Evolutionary conservation across 1,139 yeast genomes (phyloP).

Genomic region (Debaryomyces coudertii): DNA sequence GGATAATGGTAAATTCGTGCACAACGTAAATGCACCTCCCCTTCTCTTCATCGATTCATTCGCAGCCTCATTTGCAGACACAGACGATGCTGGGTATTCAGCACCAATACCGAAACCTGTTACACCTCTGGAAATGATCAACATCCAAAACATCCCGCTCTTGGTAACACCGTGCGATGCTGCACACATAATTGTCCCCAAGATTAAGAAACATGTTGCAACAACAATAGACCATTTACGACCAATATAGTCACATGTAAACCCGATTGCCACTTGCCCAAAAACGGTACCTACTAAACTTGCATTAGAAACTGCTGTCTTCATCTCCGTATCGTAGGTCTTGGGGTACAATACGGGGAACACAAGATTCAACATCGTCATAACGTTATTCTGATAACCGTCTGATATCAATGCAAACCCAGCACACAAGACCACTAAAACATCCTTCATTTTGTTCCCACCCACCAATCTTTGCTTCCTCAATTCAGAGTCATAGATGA

Average conservation of each 20-base stretch:
- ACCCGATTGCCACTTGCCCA: conserved; percentile 51
- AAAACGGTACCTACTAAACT: conserved; percentile 53
- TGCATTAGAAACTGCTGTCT: conserved; percentile 53
- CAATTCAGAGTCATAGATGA: conserved; percentile 38
- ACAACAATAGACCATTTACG: conserved; percentile 51
- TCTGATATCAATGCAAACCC: conserved; percentile 57
- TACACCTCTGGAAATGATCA: conserved; percentile 65
- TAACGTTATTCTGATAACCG: conserved; percentile 56
- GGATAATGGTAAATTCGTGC: conserved; percentile 71
- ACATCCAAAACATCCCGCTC: conserved; percentile 69
- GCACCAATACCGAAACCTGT: conserved; percentile 81
- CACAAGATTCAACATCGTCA: conserved; percentile 49
- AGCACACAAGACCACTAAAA: conserved; percentile 44
- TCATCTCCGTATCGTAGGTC: conserved; percentile 30
- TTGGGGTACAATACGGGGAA: conserved; percentile 35
- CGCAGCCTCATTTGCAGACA: conserved; percentile 74
- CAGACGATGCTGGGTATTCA: conserved; percentile 72
- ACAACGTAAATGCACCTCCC: conserved; percentile 65
- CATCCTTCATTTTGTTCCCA: conserved; percentile 34
- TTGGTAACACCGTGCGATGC: conserved; percentile 48
- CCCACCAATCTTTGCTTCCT: conserved; percentile 35
- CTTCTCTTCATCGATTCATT: conserved; percentile 62
- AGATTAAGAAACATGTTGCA: conserved; percentile 47
- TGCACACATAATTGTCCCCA: conserved; percentile 52
- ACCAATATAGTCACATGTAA: conserved; percentile 49